Conservation (phyloP, 2,329 filamentous ascomycete genomes). For the Trichoderma aggressivum region DNA sequence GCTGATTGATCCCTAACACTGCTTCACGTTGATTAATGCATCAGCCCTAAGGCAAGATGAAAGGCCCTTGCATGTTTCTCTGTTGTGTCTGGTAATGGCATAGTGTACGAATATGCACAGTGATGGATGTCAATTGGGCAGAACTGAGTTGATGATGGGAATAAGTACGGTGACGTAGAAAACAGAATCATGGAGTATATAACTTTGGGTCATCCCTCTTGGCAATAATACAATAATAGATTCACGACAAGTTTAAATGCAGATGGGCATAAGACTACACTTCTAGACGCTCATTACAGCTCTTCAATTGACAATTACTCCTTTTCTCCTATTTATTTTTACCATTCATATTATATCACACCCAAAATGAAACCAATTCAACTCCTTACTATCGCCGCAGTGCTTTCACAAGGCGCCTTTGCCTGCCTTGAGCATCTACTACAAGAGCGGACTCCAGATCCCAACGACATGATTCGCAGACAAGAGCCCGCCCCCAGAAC, state of each 20-base stretch:
- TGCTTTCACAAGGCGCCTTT: background rate
- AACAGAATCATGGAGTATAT: background rate
- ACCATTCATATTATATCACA: background rate
- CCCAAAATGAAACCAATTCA: background rate
- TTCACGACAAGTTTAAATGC: background rate
- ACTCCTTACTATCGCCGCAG: background rate
- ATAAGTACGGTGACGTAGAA: no score
- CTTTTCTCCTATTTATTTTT: background rate
- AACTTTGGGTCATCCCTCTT: background rate
- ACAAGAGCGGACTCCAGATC: background rate
- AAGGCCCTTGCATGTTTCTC: background rate
- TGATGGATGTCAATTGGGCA: background rate
- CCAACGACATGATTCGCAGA: background rate
- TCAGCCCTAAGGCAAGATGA: background rate
- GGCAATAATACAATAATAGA: background rate
- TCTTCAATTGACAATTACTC: background rate
- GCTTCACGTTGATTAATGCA: background rate
- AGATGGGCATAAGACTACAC: background rate
- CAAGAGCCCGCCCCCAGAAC: background rate
- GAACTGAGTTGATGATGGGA: background rate
- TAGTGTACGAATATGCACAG: slow-evolving; percentile 4
- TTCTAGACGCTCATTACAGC: background rate
- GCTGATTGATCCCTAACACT: background rate
- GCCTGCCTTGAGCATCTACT: slow-evolving; percentile 1
- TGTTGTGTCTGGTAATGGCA: background rate